Conservation (phyloP, 2,329 filamentous ascomycete species). For the Nemania sp. region DNA sequence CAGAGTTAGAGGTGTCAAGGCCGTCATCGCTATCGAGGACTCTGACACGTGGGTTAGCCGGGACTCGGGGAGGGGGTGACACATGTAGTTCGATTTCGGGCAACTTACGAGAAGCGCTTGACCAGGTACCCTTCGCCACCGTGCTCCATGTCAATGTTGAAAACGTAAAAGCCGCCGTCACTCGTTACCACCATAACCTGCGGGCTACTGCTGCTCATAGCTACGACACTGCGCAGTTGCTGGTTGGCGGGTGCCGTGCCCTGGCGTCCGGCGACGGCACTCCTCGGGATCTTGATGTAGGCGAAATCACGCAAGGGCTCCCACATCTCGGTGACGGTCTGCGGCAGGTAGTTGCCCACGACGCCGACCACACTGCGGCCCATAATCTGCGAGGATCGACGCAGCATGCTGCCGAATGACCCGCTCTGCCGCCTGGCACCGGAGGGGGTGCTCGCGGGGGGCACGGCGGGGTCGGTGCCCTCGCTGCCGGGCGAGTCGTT, state of each 20-base stretch:
- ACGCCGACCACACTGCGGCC: conserved; percentile 86
- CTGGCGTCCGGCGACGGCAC: conserved; percentile 39
- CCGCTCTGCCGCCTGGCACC: conserved; percentile 63
- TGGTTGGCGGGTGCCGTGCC: conserved; percentile 34
- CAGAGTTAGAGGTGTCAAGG: conserved; percentile 54
- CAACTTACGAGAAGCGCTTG: conserved; percentile 87
- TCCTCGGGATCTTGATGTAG: conserved; percentile 87
- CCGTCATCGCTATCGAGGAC: conserved; percentile 61
- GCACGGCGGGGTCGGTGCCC: conserved; percentile 45
- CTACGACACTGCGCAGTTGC: conserved; percentile 86
- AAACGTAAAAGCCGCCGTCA: conserved; percentile 93
- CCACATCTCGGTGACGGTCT: conserved; percentile 97
- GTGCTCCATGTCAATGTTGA: conserved; percentile 91
- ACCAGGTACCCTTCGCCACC: conserved; percentile 91
- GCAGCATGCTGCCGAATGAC: conserved; percentile 85
- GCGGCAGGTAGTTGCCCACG: conserved; percentile 88
- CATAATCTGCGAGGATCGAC: conserved; percentile 94
- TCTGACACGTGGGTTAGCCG: conserved; percentile 39
- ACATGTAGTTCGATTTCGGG: background rate
- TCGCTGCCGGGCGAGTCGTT: conserved; percentile 59
- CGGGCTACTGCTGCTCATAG: conserved; percentile 91
- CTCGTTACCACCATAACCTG: conserved; percentile 98
- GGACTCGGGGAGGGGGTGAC: background rate
- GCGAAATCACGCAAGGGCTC: conserved; percentile 94
- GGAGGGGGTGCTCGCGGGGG: conserved; percentile 36